Evolutionary conservation across 2,329 filamentous ascomycete genomes (phyloP).

Genomic region (Cyclaneusma minus): DNA sequence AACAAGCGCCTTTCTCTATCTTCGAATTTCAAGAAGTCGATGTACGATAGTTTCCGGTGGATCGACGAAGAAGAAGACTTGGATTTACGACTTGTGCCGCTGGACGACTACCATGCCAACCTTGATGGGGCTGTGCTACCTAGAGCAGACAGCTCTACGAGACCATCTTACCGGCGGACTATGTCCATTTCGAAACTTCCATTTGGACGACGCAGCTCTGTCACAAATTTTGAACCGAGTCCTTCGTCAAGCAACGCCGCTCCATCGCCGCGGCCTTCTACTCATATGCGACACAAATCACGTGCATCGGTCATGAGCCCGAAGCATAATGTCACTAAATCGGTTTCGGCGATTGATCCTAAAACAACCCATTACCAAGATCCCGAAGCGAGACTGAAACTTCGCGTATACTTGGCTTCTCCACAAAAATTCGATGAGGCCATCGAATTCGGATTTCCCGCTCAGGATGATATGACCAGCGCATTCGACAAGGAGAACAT

Average conservation of each 20-base stretch:
- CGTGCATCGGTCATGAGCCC: constrained; percentile 36
- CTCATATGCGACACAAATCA: constrained; percentile 27
- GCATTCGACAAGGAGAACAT: constrained; percentile 18
- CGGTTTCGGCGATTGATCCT: constrained; percentile 44
- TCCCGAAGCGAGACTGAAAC: constrained; percentile 71
- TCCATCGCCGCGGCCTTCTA: constrained; percentile 14
- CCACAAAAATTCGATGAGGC: constrained; percentile 94
- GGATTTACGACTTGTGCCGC: constrained; percentile 46
- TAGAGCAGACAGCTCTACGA: constrained; percentile 26
- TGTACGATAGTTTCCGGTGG: constrained; percentile 58
- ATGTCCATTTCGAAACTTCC: constrained; percentile 56
- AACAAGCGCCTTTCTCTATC: constrained; percentile 5
- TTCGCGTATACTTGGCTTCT: constrained; percentile 74
- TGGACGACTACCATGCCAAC: constrained; percentile 58
- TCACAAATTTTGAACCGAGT: constrained; percentile 26
- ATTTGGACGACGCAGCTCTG: constrained; percentile 34
- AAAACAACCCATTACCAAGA: constrained; percentile 77
- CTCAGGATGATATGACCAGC: constrained; percentile 29
- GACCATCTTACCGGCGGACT: constrained; percentile 52
- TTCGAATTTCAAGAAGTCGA: constrained; percentile 13
- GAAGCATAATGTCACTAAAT: constrained; percentile 22
- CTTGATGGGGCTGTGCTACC: constrained; percentile 35
- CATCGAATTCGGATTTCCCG: constrained; percentile 83
- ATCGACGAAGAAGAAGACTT: constrained; percentile 58
- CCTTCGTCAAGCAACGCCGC: constrained; percentile 29